phyloP scores from a whole-genome alignment of 2,329 filamentous ascomycete genomes.

The Rugonectria rugulosa region DNA sequence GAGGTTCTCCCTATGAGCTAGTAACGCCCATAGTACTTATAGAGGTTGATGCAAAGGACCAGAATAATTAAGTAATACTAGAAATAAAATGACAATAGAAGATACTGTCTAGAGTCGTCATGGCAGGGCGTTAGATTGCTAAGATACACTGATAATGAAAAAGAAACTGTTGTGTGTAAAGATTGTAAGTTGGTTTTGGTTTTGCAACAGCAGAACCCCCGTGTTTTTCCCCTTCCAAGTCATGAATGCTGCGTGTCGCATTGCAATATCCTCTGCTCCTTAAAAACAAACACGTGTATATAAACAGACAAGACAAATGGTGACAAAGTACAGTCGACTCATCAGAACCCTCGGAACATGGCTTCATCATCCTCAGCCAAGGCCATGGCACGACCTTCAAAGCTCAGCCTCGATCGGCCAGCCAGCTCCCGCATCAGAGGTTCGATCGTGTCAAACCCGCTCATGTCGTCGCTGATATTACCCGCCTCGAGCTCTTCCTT shows the following conservation, averaged over 20 bases:
- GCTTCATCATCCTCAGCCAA: slow-evolving; percentile 30
- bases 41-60: too few species aligned
- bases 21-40: too few species aligned
- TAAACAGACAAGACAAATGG: not conserved
- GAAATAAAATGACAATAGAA: slow-evolving; percentile 2
- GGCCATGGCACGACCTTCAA: slow-evolving; percentile 37
- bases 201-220: too few species aligned
- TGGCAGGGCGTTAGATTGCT: slow-evolving; percentile 31
- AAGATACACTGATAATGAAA: slow-evolving; percentile 14
- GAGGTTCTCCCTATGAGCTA: too few species aligned
- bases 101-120: slow-evolving; percentile 26
- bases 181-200: slow-evolving; percentile 12
- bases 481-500: slow-evolving; percentile 36
- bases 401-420: slow-evolving; percentile 38
- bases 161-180: slow-evolving; percentile 23
- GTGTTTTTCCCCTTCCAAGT: slow-evolving; percentile 3
- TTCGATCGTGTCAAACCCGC: slow-evolving; percentile 51
- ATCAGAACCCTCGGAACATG: slow-evolving; percentile 27
- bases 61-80: not conserved
- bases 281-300: not conserved
- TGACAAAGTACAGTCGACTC: slow-evolving; percentile 2
- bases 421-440: slow-evolving; percentile 55
- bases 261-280: not conserved
- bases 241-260: slow-evolving; percentile 4
- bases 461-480: slow-evolving; percentile 41